Conservation (phyloP, 768 basidiomycete species). For the Termitomyces sp. region DNA sequence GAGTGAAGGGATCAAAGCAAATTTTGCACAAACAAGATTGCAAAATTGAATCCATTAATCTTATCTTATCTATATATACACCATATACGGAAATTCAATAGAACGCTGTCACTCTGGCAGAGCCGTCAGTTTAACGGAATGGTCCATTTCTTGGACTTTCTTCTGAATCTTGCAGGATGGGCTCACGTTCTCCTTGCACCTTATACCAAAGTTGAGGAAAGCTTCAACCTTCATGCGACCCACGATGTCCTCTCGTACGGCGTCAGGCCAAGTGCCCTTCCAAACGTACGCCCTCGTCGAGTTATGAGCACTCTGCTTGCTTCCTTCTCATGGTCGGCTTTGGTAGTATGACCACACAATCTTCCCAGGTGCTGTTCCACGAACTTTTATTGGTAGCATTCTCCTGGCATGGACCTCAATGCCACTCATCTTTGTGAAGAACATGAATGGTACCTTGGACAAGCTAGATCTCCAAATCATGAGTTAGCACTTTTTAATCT, state of each 20-base stretch:
- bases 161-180: slow-evolving; percentile 49
- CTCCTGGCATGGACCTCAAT: slow-evolving; percentile 54
- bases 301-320: neutral
- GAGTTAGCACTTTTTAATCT: slow-evolving; percentile 35
- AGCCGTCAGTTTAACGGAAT: neutral
- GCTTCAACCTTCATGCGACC: slow-evolving; percentile 88
- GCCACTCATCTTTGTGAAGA: slow-evolving; percentile 41
- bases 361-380: slow-evolving; percentile 86
- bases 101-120: neutral
- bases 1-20: neutral
- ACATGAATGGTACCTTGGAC: slow-evolving; percentile 37
- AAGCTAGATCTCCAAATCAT: slow-evolving; percentile 71
- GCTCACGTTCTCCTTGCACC: slow-evolving; percentile 74
- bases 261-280: slow-evolving; percentile 31
- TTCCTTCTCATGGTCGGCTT: neutral
- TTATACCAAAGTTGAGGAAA: slow-evolving; percentile 96
- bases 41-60: neutral
- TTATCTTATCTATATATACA: neutral
- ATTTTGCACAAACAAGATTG: neutral
- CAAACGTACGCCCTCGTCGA: slow-evolving; percentile 37
- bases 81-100: neutral
- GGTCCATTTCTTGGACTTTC: slow-evolving; percentile 35
- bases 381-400: slow-evolving; percentile 80
- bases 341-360: slow-evolving; percentile 78
- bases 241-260: slow-evolving; percentile 88